phyloP scores from a whole-genome alignment of 1,284 basidiomycete genomes.

The Testicularia cyperi region DNA sequence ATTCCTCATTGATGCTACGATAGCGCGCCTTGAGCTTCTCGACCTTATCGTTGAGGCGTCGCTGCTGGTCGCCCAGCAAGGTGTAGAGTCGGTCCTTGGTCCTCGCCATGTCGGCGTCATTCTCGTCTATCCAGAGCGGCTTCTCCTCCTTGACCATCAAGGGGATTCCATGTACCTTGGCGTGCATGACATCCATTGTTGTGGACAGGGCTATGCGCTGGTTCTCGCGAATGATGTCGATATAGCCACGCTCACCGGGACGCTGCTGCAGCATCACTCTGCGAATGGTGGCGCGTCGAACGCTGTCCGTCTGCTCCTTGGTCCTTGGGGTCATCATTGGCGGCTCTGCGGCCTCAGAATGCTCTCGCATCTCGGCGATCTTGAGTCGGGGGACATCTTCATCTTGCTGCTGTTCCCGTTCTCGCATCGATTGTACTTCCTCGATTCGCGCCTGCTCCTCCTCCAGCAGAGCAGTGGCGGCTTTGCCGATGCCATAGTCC shows the following conservation, averaged over 20 bases:
- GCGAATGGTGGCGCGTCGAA: constrained; percentile 4
- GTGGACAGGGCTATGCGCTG: constrained; percentile 26
- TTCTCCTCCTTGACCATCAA: constrained; percentile 21
- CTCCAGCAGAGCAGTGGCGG: too few relatives aligned
- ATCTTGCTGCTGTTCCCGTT: too few relatives aligned
- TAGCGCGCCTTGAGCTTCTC: constrained; percentile 45
- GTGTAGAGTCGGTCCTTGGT: constrained; percentile 22
- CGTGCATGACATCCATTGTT: constrained; percentile 30
- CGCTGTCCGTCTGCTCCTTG: constrained; percentile 32
- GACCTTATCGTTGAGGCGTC: constrained; percentile 47
- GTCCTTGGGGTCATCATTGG: constrained; percentile 34
- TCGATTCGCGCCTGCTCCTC: constrained; percentile 22
- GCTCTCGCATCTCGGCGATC: constrained; percentile 26
- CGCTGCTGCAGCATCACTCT: constrained; percentile 1
- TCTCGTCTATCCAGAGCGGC: constrained; percentile 36
- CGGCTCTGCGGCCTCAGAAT: constrained; percentile 12
- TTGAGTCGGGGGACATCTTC: constrained; percentile 8
- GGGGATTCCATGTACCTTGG: constrained; percentile 40
- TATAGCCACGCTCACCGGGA: constrained; percentile 6
- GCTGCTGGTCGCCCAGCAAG: constrained; percentile 23
- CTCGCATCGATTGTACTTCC: constrained; percentile 26
- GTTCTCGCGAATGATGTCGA: constrained; percentile 26
- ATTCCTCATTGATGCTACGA: constrained; percentile 46
- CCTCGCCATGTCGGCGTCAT: constrained; percentile 18
- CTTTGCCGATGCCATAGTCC: too few relatives aligned